Conservation (phyloP, 2,329 filamentous ascomycete species). For the Escovopsis sp. region DNA sequence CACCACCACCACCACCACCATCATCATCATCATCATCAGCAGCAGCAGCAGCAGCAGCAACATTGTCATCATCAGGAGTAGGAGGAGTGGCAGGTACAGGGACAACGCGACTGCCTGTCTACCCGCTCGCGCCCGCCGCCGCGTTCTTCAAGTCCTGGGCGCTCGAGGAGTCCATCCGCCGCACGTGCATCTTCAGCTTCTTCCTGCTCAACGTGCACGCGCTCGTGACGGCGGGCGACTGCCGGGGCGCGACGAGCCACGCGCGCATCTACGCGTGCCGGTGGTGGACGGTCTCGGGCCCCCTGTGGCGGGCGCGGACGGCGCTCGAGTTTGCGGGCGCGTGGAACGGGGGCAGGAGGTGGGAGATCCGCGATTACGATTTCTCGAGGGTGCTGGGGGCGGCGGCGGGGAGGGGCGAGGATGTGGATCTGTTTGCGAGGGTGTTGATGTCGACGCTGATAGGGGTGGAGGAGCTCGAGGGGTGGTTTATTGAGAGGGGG, state of each 20-base stretch:
- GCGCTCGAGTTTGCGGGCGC: constrained; percentile 23
- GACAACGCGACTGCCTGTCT: constrained; percentile 13
- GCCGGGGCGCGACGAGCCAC: too few species aligned
- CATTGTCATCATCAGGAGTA: too few species aligned
- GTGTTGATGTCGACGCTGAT: constrained; percentile 18
- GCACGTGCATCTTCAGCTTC: constrained; percentile 34
- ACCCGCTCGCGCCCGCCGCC: constrained; percentile 25
- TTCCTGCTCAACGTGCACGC: constrained; percentile 8
- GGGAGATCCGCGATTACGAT: constrained; percentile 17
- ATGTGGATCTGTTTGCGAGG: constrained; percentile 28
- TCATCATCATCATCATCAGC: background rate
- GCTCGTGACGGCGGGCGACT: too few species aligned
- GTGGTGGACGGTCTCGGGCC: constrained; percentile 25
- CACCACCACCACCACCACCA: background rate
- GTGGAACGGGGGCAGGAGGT: constrained; percentile 22
- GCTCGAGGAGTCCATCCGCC: constrained; percentile 36
- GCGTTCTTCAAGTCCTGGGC: constrained; percentile 37
- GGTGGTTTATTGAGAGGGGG: constrained; percentile 17
- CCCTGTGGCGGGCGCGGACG: constrained; percentile 23
- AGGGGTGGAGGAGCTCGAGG: constrained; percentile 19
- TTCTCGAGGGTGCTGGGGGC: constrained; percentile 15
- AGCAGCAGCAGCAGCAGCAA: too few species aligned
- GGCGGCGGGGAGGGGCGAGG: constrained; percentile 26
- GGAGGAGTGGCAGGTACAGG: too few species aligned
- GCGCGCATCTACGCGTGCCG: constrained; percentile 11